Evolutionary conservation across 495 filamentous ascomycete species (phyloP).

Genomic region (Lasiosphaeria miniovina): DNA sequence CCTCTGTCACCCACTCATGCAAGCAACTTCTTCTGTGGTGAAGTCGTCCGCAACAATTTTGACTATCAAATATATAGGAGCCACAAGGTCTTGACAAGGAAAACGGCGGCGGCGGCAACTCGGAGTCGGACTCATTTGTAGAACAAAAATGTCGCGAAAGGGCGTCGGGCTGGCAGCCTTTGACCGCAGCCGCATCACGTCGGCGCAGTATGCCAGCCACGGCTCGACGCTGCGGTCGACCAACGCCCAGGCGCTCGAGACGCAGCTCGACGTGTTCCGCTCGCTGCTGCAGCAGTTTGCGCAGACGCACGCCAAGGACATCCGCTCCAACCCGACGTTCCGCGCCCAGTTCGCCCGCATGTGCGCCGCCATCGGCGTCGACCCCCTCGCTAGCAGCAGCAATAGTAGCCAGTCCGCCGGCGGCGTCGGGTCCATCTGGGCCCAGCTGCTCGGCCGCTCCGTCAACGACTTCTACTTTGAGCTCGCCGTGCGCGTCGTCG

Average conservation of each 20-base stretch:
- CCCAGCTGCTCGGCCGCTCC: slow-evolving; percentile 81
- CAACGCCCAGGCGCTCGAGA: slow-evolving; percentile 78
- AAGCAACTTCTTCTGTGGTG: no score
- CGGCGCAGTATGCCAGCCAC: slow-evolving; percentile 82
- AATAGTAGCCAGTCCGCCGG: slow-evolving; percentile 41
- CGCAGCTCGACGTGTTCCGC: slow-evolving; percentile 93
- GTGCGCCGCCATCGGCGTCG: slow-evolving; percentile 95
- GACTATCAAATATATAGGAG: no score
- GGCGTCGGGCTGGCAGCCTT: slow-evolving; percentile 92
- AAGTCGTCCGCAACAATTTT: no score
- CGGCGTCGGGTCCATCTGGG: slow-evolving; percentile 73
- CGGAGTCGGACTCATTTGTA: no score
- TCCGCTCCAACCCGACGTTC: slow-evolving; percentile 90
- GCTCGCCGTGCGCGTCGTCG: slow-evolving; percentile 87
- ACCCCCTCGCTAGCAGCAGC: slow-evolving; percentile 76
- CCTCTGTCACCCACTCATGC: no score
- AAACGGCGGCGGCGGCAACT: no score
- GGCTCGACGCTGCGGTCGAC: slow-evolving; percentile 76
- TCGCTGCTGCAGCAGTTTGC: slow-evolving; percentile 90
- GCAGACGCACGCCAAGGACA: slow-evolving; percentile 89
- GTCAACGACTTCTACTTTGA: slow-evolving; percentile 99
- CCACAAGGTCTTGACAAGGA: no score
- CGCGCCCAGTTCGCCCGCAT: slow-evolving; percentile 96
- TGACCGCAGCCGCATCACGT: slow-evolving; percentile 73
- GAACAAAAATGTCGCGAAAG: slow-evolving; percentile 52